Evolutionary conservation across 306 rosid species (phyloP), one percentile per base, ranked within the genome.

Genomic region (Calophaca sinica): DNA sequence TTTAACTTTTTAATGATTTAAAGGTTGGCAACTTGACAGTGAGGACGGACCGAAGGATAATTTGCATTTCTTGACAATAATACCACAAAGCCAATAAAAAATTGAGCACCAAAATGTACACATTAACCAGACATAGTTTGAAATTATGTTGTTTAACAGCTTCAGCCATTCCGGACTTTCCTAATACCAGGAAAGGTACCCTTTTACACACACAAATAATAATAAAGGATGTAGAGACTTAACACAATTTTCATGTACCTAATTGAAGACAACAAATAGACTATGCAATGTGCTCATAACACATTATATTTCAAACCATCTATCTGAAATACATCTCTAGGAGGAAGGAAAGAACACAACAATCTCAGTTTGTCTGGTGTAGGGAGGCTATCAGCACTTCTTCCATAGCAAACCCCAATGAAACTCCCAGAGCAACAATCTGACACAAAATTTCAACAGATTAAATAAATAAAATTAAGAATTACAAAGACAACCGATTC

Each of bases 331-430:
- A 76, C 5, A 64, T n/a, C n/a, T 58, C 28, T 33, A 54, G 10
- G 44, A 73, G 54, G 48, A 72, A 54, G 15, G 49, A 63, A 81
- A 74, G 73, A 53, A 36, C 26, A 32, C 73, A 94, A 97, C 98
- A 83, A 91, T 94, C 89, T 94, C 97, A n/a, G n/a, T n/a, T 92
- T 94, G 73, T 92, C 96, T 9, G 97, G 96, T 46, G 97, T 89
- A 39, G 99, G 99, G 72, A 94, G 93, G 84, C 92, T 97, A 76
- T 94, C 99, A 1, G 97, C 99, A 61, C 82, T 92, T 86, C 99
- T 82, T 82, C 99, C 99, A 75, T 94, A 94, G 84, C 99, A 94
- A 50, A 94, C 86, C 75, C 99, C 99, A 41, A 94, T 64, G 44
- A 74, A 83, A 76, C 99, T 94, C 81, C 92, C 99, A 13, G 82